These are phyloP conservation scores for Erythrophleum fordii DNA, from an alignment of 306 rosid genomes.

Conservation along the genomic window DNA sequence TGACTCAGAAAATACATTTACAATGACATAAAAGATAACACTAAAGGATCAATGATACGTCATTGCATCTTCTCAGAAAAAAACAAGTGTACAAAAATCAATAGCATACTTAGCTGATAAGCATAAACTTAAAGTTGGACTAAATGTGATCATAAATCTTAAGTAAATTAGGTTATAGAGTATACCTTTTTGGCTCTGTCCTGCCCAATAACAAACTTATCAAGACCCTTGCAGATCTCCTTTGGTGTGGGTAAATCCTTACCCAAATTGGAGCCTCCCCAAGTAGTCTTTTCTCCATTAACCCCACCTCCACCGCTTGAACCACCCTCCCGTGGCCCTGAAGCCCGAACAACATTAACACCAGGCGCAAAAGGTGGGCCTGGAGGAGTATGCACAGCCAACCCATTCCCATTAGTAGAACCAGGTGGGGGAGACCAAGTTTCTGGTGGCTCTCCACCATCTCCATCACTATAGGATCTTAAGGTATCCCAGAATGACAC, in stretches of 20 bases:
- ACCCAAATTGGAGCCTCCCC: slow-evolving; percentile 97
- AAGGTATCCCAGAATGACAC: slow-evolving; percentile 66
- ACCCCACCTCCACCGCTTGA: slow-evolving; percentile 48
- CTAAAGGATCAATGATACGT: neutral
- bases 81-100: neutral
- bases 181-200: slow-evolving; percentile 86
- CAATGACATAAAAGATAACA: slow-evolving; percentile 6
- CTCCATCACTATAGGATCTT: slow-evolving; percentile 48
- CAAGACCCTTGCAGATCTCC: slow-evolving; percentile 90
- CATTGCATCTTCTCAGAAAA: neutral
- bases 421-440: slow-evolving; percentile 67
- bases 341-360: slow-evolving; percentile 67
- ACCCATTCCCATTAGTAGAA: slow-evolving; percentile 57
- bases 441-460: slow-evolving; percentile 73
- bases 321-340: slow-evolving; percentile 53
- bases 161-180: neutral
- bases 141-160: neutral
- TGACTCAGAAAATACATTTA: slow-evolving; percentile 32
- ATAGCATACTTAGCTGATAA: slow-evolving; percentile 4
- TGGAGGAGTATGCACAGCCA: slow-evolving; percentile 91
- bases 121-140: slow-evolving; percentile 8
- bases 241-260: slow-evolving; percentile 92
- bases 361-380: slow-evolving; percentile 93
- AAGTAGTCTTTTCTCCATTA: slow-evolving; percentile 56
- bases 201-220: slow-evolving; percentile 95